Conservation (phyloP, 192 early-diverging fungal species). For the Coemansia sp. region DNA sequence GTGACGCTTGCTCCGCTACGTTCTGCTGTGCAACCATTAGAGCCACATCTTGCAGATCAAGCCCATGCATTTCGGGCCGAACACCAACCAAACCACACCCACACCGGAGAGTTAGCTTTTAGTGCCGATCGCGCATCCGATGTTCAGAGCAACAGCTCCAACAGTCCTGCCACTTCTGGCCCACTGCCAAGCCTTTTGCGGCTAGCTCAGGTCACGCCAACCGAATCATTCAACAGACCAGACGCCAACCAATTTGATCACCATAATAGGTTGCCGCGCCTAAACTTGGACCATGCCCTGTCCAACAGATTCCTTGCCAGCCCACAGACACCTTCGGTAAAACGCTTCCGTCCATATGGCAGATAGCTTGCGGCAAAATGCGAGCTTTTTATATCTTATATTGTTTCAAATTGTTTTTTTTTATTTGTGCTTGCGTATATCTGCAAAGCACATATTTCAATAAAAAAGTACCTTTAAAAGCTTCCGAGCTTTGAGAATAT, state of each 20-base stretch:
- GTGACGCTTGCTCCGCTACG: background rate
- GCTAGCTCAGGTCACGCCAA: background rate
- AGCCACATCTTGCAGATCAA: background rate
- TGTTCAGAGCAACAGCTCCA: background rate
- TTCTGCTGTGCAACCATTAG: background rate
- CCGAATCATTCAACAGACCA: background rate
- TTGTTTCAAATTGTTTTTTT: background rate
- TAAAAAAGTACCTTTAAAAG: background rate
- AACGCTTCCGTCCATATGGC: constrained; percentile 6
- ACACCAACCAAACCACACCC: background rate
- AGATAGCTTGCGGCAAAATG: background rate
- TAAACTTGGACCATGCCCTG: constrained; percentile 14
- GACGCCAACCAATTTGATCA: background rate
- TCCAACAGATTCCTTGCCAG: background rate
- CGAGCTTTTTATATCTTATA: background rate
- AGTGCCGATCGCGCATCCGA: background rate
- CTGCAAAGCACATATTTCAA: background rate
- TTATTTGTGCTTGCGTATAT: background rate
- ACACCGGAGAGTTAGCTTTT: background rate
- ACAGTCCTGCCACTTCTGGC: background rate
- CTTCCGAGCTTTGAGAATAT: background rate
- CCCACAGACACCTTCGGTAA: background rate
- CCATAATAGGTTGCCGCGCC: constrained; percentile 13
- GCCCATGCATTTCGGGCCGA: background rate
- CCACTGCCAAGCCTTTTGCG: constrained; percentile 1